phyloP scores from a whole-genome alignment of 1,139 yeast genomes.

The Taiozyma sp. region DNA sequence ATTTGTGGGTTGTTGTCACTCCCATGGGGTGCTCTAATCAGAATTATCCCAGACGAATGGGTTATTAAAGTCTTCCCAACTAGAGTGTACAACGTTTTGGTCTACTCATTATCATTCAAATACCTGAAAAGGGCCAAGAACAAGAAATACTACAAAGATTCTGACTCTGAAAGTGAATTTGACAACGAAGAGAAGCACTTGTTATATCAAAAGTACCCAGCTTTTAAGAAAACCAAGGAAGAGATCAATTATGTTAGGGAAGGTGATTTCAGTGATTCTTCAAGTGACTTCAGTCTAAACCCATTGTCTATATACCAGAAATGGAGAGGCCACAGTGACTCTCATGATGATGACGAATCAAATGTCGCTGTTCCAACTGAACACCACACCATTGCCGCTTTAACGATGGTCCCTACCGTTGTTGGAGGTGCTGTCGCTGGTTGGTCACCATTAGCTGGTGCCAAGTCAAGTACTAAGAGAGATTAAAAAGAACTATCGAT shows the following conservation, averaged over 20 bases:
- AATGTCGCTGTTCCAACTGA: neutral
- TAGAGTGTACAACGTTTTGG: constrained; percentile 40
- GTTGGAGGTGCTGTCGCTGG: constrained; percentile 55
- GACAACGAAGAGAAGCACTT: constrained; percentile 20
- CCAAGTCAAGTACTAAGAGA: neutral
- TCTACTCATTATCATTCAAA: constrained; percentile 45
- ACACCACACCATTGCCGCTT: constrained; percentile 34
- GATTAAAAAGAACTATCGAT: neutral
- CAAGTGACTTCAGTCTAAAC: constrained; percentile 8
- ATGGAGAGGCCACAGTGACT: constrained; percentile 20
- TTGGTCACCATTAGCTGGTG: constrained; percentile 27
- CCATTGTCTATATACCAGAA: constrained; percentile 23
- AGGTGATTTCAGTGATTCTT: constrained; percentile 6
- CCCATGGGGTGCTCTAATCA: constrained; percentile 72
- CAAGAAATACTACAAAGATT: constrained; percentile 4
- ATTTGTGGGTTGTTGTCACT: constrained; percentile 78
- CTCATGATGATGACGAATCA: constrained; percentile 15
- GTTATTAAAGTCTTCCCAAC: constrained; percentile 67
- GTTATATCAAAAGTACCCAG: constrained; percentile 21
- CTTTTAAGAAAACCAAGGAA: constrained; percentile 24
- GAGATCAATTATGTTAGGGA: constrained; percentile 23
- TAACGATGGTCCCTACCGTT: constrained; percentile 47
- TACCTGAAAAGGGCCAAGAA: constrained; percentile 33
- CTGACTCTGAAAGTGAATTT: constrained; percentile 9
- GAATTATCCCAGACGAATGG: constrained; percentile 83